Evolutionary conservation across 2,329 filamentous ascomycete species (phyloP).

Genomic region (Elsinoe necatrix): DNA sequence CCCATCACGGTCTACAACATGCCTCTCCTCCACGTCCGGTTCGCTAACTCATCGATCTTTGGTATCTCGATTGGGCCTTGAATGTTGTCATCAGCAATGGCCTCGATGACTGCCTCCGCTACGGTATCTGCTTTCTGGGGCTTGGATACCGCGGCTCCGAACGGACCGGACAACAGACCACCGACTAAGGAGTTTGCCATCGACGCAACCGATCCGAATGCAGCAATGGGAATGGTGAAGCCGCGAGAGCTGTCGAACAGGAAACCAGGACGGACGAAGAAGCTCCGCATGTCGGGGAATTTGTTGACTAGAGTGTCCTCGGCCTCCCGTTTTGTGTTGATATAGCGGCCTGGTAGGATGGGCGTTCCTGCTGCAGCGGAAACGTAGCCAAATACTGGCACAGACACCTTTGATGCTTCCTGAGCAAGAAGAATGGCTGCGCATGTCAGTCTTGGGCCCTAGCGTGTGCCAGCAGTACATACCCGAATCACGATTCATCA

Average conservation of each 20-base stretch:
- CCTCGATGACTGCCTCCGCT: constrained; percentile 82
- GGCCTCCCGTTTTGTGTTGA: constrained; percentile 84
- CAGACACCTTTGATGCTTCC: constrained; percentile 58
- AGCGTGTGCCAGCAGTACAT: constrained; percentile 1
- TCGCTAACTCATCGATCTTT: constrained; percentile 73
- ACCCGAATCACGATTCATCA: constrained; percentile 85
- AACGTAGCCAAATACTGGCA: constrained; percentile 72
- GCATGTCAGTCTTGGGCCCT: not conserved
- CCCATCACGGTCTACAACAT: constrained; percentile 56
- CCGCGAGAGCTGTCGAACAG: constrained; percentile 77
- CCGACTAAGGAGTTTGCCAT: constrained; percentile 70
- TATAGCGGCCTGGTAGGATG: constrained; percentile 74
- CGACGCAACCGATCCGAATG: constrained; percentile 63
- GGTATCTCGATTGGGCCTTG: constrained; percentile 69
- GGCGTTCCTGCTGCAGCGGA: constrained; percentile 82
- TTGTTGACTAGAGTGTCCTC: constrained; percentile 45
- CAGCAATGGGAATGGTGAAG: constrained; percentile 78
- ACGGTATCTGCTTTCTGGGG: constrained; percentile 81
- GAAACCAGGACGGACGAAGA: constrained; percentile 81
- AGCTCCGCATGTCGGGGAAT: constrained; percentile 52
- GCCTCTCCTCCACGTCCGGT: constrained; percentile 74
- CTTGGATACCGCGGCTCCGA: constrained; percentile 77
- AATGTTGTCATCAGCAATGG: constrained; percentile 62
- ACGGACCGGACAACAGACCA: constrained; percentile 63
- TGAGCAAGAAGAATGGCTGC: constrained; percentile 70